Evolutionary conservation across 2,329 filamentous ascomycete species (phyloP), one percentile per base, ranked within the genome.

Genomic region (Fusarium chlamydosporum): DNA sequence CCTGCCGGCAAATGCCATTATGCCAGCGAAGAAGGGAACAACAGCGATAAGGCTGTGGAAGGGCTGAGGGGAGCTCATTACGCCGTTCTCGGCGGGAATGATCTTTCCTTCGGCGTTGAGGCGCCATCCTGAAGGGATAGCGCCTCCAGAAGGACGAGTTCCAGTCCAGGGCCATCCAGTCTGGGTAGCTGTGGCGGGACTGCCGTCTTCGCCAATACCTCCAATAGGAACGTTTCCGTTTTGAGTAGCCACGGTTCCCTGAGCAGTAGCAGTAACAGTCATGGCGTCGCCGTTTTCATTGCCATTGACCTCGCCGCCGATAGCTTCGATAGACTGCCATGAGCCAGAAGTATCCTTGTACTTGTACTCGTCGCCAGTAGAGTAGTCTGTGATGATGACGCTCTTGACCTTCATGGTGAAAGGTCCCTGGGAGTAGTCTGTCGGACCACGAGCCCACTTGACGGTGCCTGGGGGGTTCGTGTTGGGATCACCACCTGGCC

Each of bases 401-500:
- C 87, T 91, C 79, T 91, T 87, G 76, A 98, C 90, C 55, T 87
- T 82, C 94, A 98, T 98, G 68, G 85, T 89, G 82, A 92, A 99
- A 1, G 96, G 96, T 0, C 92, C 95, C 67, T 90, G 76, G 59
- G 86, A 85, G 82, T 96, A 99, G 81, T 97, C 89, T 48, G 93
- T 97, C 48, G 88, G 86, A 15, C 96, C 96, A 56, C 91, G 88
- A 58, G 96, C 92, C 96, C 96, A 99, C 69, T 89, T 84, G 74
- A 98, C 93, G 16, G 95, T 98, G 60, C 96, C 96, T 15, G 85
- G 78, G 1, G 89, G 76, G 79, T 98, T 97, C 67, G 68, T 67
- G 72, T 84, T 85, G 1, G 93, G 81, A 79, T 98, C 96, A 72
- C 96, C 96, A 75, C 94, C 96, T 54, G 93, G 90, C 96, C 96